These are phyloP conservation scores for Entomortierella chlamydospora DNA, from an alignment of 192 early-diverging fungal species.

Conservation along the genomic window DNA sequence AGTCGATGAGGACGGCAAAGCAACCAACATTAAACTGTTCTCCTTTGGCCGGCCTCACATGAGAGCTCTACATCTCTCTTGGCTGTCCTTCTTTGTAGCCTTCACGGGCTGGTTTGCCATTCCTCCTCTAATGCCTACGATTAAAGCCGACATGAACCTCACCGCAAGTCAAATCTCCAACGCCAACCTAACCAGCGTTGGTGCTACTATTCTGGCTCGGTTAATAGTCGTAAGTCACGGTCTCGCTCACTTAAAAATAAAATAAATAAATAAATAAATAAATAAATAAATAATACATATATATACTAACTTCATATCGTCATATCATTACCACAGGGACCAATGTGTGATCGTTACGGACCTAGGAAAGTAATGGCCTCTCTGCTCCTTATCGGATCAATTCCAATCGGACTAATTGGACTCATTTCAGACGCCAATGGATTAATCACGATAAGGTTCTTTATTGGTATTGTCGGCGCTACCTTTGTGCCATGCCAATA, in stretches of 20 bases:
- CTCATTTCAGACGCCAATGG: constrained; percentile 59
- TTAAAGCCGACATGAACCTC: constrained; percentile 65
- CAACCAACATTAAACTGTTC: constrained; percentile 51
- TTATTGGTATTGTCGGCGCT: constrained; percentile 72
- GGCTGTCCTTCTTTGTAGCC: constrained; percentile 57
- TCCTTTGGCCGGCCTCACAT: constrained; percentile 50
- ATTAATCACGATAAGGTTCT: constrained; percentile 60
- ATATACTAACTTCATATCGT: constrained; percentile 8
- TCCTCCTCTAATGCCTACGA: constrained; percentile 66
- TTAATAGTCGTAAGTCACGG: constrained; percentile 34
- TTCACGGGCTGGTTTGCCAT: constrained; percentile 72
- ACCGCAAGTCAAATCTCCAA: constrained; percentile 52
- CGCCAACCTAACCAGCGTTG: constrained; percentile 63
- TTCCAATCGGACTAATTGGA: constrained; percentile 62
- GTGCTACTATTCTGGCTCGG: constrained; percentile 70
- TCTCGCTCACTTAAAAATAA: neutral
- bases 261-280: too few relatives aligned
- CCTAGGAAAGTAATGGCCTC: constrained; percentile 64
- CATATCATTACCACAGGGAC: constrained; percentile 32
- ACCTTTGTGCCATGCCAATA: constrained; percentile 80
- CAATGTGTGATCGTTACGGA: constrained; percentile 58
- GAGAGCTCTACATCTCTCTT: constrained; percentile 51
- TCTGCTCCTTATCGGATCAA: constrained; percentile 64
- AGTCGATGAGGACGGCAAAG: constrained; percentile 48
- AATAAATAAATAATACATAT: constrained; percentile 4